Conservation (phyloP, 805 yeast genomes). For the Pichia eremophila region DNA sequence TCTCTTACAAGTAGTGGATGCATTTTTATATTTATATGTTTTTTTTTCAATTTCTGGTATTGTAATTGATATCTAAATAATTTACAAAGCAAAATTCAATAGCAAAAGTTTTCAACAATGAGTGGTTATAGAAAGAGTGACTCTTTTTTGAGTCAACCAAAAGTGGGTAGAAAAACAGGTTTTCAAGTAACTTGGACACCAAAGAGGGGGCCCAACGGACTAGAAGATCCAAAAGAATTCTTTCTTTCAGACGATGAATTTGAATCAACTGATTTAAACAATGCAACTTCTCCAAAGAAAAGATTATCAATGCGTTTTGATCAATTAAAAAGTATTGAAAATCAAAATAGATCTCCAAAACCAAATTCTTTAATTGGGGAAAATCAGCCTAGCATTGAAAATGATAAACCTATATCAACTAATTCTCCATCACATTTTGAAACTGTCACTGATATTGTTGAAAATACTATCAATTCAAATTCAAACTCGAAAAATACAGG, state of each 20-base stretch:
- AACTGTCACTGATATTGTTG: neutral
- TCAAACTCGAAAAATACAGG: conserved; percentile 18
- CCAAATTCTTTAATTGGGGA: neutral
- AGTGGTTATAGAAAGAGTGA: conserved; percentile 24
- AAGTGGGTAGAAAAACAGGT: conserved; percentile 60
- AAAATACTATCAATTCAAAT: conserved; percentile 5
- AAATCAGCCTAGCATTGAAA: neutral
- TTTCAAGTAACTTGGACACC: conserved; percentile 28
- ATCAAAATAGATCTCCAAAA: neutral
- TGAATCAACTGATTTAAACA: conserved; percentile 12
- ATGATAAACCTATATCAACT: neutral
- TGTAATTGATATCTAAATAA: too few species aligned
- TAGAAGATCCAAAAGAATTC: conserved; percentile 65
- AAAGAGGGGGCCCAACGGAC: conserved; percentile 46
- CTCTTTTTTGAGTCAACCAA: conserved; percentile 39
- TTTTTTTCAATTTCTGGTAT: too few species aligned
- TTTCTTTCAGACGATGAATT: conserved; percentile 43
- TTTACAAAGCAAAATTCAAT: too few species aligned
- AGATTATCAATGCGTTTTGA: conserved; percentile 5
- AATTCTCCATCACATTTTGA: neutral
- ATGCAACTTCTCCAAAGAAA: conserved; percentile 8
- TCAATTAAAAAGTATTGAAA: neutral
- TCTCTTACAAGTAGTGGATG: too few species aligned
- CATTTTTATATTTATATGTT: too few species aligned
- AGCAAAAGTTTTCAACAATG: neutral